Conservation (phyloP, 331 rosid genomes). For the Cucumis variabilis region DNA sequence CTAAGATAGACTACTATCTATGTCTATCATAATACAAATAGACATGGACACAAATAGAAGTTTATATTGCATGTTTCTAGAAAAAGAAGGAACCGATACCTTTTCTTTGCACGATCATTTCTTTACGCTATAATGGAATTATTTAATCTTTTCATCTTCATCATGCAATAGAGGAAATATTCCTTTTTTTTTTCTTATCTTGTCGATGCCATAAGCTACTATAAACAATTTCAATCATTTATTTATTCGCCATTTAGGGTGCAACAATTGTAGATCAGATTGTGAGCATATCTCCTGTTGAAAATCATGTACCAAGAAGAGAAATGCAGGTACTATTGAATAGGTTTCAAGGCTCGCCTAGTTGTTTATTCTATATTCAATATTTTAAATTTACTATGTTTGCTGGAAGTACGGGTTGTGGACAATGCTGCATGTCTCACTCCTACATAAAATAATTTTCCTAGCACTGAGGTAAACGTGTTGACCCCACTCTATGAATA, state of each 20-base stretch:
- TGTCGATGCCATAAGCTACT: not conserved
- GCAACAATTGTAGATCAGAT: constrained; percentile 92
- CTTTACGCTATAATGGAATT: not conserved
- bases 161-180: not conserved
- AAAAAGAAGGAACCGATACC: not conserved
- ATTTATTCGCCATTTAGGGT: constrained; percentile 60
- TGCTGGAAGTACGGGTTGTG: constrained; percentile 73
- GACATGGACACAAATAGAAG: no score
- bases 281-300: constrained; percentile 73
- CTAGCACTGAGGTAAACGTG: constrained; percentile 61
- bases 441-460: constrained; percentile 49
- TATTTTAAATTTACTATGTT: constrained; percentile 27
- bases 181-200: not conserved
- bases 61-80: not conserved
- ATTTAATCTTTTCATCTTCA: not conserved
- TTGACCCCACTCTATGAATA: not conserved
- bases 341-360: not conserved
- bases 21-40: no score
- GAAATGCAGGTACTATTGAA: constrained; percentile 52
- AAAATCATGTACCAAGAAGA: constrained; percentile 66
- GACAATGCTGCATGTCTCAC: constrained; percentile 55
- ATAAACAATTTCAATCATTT: not conserved
- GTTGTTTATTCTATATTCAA: constrained; percentile 5
- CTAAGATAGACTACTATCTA: no score
- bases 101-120: not conserved